Evolutionary conservation across 1,139 yeast genomes (phyloP), one percentile per base, ranked within the genome.

Genomic region (Taphrina populina): DNA sequence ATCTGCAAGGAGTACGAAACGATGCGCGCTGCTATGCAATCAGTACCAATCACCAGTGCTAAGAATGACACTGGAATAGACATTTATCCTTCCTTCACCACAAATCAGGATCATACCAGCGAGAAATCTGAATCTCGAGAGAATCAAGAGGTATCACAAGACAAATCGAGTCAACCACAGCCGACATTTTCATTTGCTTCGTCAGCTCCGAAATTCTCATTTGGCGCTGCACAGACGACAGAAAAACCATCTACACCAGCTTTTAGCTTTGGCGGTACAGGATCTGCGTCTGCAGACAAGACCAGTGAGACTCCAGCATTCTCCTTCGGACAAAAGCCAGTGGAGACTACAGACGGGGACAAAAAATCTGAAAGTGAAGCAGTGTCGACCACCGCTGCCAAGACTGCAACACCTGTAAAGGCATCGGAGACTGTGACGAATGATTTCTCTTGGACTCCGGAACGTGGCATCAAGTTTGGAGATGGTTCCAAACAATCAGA

Each of bases 401-500:
- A 32, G 34, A 20, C 30, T 30, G 45, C 19, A 7, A 30, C 54
- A 11, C 54, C 54, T 4, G 17, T 13, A 15, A 30, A 37, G 40
- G 10, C 26, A 24, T 27, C 46, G 1, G 46, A 21, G 11, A 33
- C 29, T 11, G 34, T 33, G n/a, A 30, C 27, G 17, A 39, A 29
- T 15, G 54, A 54, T 45, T 59, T 59, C 33, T 39, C 64, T 4
- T 70, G 73, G 73, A 64, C 68, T 19, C 72, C 72, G 2, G 70
- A 66, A 39, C 64, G 66, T 52, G 68, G 68, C 15, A 67, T 70
- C 60, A 69, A 67, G 61, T 69, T 70, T 60, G 70, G 67, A 15
- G 24, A 55, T 27, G 27, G 17, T 11, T 52, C 30, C 2, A 37
- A 49, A 11, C 34, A 40, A 59, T 20, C 59, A 36, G 53, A 23